Percentiles rank a stretch among this genome's conserved stretches.
Evolutionary conservation across 1,284 basidiomycete species (phyloP).

Genomic region (Cryptococcus sp.): DNA sequence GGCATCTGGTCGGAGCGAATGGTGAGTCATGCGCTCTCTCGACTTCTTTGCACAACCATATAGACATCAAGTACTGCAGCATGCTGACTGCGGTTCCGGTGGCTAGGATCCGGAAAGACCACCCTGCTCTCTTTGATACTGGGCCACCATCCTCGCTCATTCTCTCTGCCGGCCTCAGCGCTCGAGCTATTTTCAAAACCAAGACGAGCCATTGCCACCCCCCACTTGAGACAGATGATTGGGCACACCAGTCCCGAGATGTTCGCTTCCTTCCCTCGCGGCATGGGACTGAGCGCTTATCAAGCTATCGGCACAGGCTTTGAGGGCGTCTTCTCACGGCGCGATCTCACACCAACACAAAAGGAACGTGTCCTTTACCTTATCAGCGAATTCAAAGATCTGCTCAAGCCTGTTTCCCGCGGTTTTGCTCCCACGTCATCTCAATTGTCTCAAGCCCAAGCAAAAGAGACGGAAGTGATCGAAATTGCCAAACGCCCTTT

Average conservation of each 20-base stretch:
- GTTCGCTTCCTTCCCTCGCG: constrained; percentile 83
- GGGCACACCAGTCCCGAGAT: constrained; percentile 89
- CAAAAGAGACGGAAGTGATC: constrained; percentile 7
- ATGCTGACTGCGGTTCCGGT: not conserved
- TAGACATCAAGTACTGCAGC: not conserved
- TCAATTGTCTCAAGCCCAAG: not conserved
- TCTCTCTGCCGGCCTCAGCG: constrained; percentile 59
- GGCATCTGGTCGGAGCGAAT: constrained; percentile 85
- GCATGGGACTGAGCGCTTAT: constrained; percentile 67
- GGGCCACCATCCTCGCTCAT: constrained; percentile 93
- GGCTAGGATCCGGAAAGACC: constrained; percentile 85
- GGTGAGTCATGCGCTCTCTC: constrained; percentile 57
- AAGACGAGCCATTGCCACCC: constrained; percentile 64
- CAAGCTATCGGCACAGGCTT: constrained; percentile 84
- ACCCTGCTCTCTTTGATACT: constrained; percentile 89
- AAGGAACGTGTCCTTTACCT: constrained; percentile 56
- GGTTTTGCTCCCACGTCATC: not conserved
- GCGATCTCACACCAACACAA: constrained; percentile 55
- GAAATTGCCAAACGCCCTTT: constrained; percentile 58
- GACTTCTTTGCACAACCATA: not conserved
- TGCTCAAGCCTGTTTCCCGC: constrained; percentile 19
- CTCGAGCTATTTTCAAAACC: constrained; percentile 72
- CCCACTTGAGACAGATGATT: constrained; percentile 61
- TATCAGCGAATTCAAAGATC: constrained; percentile 58
- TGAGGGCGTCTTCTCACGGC: constrained; percentile 71